phyloP scores from a whole-genome alignment of 768 basidiomycete genomes.

The Suillus decipiens region DNA sequence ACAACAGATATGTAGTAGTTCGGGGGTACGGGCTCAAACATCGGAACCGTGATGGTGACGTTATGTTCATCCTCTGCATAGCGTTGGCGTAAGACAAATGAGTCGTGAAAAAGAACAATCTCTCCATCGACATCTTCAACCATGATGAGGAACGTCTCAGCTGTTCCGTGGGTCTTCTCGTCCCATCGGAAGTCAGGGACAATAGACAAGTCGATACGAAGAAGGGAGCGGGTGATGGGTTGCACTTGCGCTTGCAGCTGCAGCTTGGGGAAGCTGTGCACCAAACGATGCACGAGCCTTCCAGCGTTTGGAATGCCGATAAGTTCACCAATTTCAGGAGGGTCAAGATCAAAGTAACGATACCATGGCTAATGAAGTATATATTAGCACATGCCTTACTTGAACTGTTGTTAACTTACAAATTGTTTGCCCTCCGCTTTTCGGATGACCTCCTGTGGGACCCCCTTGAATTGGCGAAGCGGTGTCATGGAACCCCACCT shows the following conservation, averaged over 20 bases:
- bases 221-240: conserved; percentile 90
- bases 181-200: conserved; percentile 99
- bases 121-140: conserved; percentile 99
- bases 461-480: conserved; percentile 91
- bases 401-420: conserved; percentile 45
- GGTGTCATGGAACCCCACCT: conserved; percentile 99
- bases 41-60: conserved; percentile 91
- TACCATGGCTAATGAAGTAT: conserved; percentile 75
- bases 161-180: conserved; percentile 84
- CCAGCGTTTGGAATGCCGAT: conserved; percentile 95
- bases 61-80: conserved; percentile 95
- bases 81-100: conserved; percentile 87
- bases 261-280: conserved; percentile 95
- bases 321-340: conserved; percentile 93
- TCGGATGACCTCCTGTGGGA: conserved; percentile 80
- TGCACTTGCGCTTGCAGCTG: conserved; percentile 96
- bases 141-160: conserved; percentile 90
- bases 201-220: conserved; percentile 92
- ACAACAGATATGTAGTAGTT: conserved; percentile 97
- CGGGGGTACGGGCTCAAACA: conserved; percentile 96
- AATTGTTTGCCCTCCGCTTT: conserved; percentile 99
- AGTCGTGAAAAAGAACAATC: conserved; percentile 92
- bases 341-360: conserved; percentile 90
- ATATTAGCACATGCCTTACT: conserved; percentile 1
- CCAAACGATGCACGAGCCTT: conserved; percentile 85